Base-by-base conservation (phyloP, 139 green algal species). In the Gonium pectorale region DNA sequence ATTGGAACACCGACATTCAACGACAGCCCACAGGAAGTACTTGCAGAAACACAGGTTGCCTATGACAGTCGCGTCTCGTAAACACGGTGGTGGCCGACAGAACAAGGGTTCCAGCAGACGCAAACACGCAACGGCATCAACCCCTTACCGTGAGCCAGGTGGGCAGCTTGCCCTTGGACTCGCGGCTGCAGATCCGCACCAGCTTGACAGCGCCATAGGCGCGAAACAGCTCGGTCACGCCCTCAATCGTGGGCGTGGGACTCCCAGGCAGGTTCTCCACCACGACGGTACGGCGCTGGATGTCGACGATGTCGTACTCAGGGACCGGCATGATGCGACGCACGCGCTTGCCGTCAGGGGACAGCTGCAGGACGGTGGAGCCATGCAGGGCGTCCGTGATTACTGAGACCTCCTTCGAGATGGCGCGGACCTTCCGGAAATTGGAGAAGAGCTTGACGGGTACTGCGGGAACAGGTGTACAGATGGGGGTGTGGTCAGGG, bases 361-460 rank as follows among this genome's bases (percentile, higher is more conserved):
- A 88, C 5, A 95, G 43, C 43, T 80, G 82, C 31, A 94, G 63
- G 70, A 80, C 5, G 0, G 62, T 67, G 46, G 78, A 86, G 73
- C 31, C 31, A 1, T 69, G 49, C 31, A 96, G 87, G 3, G 91
- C 90, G 1, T 79, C 71, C 2, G 86, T 62, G 51, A 96, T 87
- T 0, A 86, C 35, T 1, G 43, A 27, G 9, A 89, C 43, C 11
- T 93, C 83, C 21, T 82, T 86, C 31, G 83, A 91, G 21, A 94
- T 75, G 3, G 86, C 87, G 26, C 87, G 87, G 17, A 95, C 89
- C 31, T 90, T 90, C 41, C 91, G 88, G 89, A 95, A 95, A 51
- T 87, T 87, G 38, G 87, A 83, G 41, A 95, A 90, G 22, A 92
- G 69, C 56, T 88, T 86, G n/a, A 95, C 33, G n/a, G 91, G 91